Conservation (phyloP, 768 basidiomycete species). For the Pleurotus salmoneostramineus region DNA sequence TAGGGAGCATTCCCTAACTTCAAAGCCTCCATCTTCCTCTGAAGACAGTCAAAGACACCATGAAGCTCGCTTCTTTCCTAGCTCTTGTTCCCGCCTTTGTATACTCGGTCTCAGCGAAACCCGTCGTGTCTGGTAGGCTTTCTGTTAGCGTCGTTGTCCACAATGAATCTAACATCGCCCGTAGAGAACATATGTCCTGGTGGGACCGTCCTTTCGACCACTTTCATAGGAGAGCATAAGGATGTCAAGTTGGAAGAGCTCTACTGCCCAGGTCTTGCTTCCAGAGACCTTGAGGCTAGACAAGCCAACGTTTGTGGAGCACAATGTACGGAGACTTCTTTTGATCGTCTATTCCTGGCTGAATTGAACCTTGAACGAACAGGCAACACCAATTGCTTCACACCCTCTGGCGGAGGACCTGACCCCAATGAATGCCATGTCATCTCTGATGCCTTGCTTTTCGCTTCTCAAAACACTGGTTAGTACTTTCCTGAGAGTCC, state of each 20-base stretch:
- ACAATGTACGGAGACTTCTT: conserved; percentile 24
- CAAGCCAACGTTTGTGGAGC: conserved; percentile 40
- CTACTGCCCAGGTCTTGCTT: conserved; percentile 25
- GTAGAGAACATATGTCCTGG: conserved; percentile 14
- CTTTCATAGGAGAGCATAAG: conserved; percentile 35
- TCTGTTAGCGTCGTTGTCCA: not conserved
- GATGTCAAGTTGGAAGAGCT: conserved; percentile 35
- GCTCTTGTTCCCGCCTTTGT: not conserved
- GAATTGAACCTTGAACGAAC: not conserved
- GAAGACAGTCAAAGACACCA: not conserved
- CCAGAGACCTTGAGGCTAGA: conserved; percentile 15
- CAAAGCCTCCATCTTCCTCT: not conserved
- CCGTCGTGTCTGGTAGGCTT: not conserved
- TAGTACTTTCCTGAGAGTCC: not conserved
- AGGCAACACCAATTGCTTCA: conserved; percentile 44
- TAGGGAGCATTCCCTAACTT: not conserved
- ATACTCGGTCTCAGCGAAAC: not conserved
- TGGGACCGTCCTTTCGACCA: conserved; percentile 20
- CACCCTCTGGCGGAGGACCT: conserved; percentile 41
- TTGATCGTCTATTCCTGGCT: not conserved
- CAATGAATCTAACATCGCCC: too few species aligned
- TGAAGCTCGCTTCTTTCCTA: not conserved
- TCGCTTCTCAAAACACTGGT: conserved; percentile 42
- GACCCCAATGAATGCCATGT: conserved; percentile 44
- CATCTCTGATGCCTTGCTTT: conserved; percentile 45